Conservation (phyloP, 2,329 filamentous ascomycete genomes). For the Sclerotinia borealis region DNA sequence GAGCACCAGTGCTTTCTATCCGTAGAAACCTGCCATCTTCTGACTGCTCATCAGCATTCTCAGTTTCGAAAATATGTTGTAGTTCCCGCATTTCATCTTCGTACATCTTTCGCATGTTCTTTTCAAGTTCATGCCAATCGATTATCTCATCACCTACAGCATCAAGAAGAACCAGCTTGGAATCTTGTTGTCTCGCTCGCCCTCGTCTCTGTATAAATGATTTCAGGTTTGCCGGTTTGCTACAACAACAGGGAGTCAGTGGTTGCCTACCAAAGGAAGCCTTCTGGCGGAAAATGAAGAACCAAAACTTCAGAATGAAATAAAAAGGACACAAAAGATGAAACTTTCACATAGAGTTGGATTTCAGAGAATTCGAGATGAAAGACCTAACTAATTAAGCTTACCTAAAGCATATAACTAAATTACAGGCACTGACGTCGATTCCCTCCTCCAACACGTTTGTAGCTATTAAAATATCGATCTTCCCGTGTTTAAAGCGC, state of each 20-base stretch:
- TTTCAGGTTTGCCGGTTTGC: conserved; percentile 54
- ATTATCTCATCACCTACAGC: conserved; percentile 25
- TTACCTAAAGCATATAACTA: conserved; percentile 54
- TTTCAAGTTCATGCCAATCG: conserved; percentile 63
- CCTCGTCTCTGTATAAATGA: conserved; percentile 62
- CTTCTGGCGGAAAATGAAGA: neutral
- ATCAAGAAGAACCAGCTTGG: conserved; percentile 36
- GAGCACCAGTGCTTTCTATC: conserved; percentile 47
- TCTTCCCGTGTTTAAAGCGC: conserved; percentile 46
- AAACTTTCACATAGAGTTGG: neutral
- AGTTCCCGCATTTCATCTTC: conserved; percentile 32
- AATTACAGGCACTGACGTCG: conserved; percentile 56
- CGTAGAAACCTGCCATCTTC: conserved; percentile 34
- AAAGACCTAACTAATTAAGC: neutral
- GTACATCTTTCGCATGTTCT: conserved; percentile 53
- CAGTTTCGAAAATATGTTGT: conserved; percentile 19
- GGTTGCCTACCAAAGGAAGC: neutral
- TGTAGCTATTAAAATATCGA: conserved; percentile 54
- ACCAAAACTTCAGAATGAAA: neutral
- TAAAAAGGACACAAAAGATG: neutral
- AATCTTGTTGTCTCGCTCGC: conserved; percentile 52
- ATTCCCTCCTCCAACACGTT: conserved; percentile 60
- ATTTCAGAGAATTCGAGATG: too few relatives aligned
- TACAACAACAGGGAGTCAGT: neutral
- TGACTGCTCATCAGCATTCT: conserved; percentile 29